Conservation (phyloP, 495 filamentous ascomycete species). For the Aspergillus hancockii region DNA sequence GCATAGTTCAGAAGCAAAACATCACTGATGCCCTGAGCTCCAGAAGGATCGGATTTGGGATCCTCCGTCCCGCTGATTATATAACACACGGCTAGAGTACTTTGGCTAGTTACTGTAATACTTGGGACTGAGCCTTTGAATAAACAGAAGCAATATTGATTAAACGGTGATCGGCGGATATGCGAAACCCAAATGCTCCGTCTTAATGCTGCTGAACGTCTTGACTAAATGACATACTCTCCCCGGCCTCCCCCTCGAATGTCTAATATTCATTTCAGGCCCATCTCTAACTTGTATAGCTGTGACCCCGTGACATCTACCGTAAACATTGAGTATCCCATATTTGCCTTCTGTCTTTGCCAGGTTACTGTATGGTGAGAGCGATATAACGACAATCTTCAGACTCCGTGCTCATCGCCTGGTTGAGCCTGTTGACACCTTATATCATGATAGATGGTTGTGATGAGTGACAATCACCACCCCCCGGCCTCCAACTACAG, state of each 20-base stretch:
- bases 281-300: not conserved
- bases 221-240: too few relatives aligned
- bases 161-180: too few relatives aligned
- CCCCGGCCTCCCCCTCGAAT: not conserved
- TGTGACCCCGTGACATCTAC: not conserved
- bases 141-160: too few relatives aligned
- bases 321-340: not conserved
- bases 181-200: too few relatives aligned
- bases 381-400: not conserved
- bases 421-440: not conserved
- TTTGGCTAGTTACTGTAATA: too few relatives aligned
- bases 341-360: not conserved
- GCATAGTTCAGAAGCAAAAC: slow-evolving; percentile 19
- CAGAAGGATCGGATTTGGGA: slow-evolving; percentile 8
- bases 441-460: not conserved
- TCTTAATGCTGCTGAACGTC: too few relatives aligned
- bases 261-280: not conserved
- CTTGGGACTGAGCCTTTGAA: too few relatives aligned
- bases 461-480: not conserved
- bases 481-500: too few relatives aligned
- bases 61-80: slow-evolving; percentile 27
- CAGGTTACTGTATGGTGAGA: not conserved
- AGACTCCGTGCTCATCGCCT: not conserved
- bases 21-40: slow-evolving; percentile 14
- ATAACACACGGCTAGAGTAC: slow-evolving; percentile 18